A percentile compares a stretch with the other conserved stretches of the same genome.
Evolutionary conservation across 2,329 filamentous ascomycete species (phyloP).

Genomic region (Fusarium armeniacum): DNA sequence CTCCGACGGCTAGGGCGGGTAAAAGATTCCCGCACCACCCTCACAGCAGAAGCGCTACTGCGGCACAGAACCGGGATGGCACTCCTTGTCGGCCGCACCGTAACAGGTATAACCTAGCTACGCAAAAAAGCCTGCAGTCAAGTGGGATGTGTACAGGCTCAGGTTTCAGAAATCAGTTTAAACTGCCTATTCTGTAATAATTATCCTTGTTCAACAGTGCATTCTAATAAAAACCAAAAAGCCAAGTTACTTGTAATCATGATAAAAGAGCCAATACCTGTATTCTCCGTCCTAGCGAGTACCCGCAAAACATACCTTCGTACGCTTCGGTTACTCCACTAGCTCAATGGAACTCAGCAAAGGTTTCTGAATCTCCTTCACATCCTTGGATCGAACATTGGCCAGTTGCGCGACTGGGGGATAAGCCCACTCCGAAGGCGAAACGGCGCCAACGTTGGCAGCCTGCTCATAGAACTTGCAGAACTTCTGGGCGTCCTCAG

Average conservation of each 20-base stretch:
- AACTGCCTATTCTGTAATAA: background rate
- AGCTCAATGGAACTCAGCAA: background rate
- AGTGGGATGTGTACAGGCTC: background rate
- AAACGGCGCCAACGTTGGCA: background rate
- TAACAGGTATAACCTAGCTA: background rate
- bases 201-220: background rate
- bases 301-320: background rate
- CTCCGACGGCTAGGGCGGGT: background rate
- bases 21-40: background rate
- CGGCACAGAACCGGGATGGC: background rate
- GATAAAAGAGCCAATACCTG: background rate
- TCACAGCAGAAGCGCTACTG: background rate
- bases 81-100: background rate
- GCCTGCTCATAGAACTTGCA: background rate
- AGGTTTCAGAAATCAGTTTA: background rate
- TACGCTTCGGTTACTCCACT: background rate
- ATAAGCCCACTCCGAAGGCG: background rate
- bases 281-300: too few relatives aligned
- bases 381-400: background rate
- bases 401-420: background rate
- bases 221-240: background rate
- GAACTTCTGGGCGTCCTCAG: background rate
- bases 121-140: background rate
- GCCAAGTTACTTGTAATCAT: too few relatives aligned
- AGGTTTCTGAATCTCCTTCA: background rate